Evolutionary conservation across 2,329 filamentous ascomycete genomes (phyloP), one percentile per base, ranked within the genome.

Genomic region (Ambrosiella xylebori): DNA sequence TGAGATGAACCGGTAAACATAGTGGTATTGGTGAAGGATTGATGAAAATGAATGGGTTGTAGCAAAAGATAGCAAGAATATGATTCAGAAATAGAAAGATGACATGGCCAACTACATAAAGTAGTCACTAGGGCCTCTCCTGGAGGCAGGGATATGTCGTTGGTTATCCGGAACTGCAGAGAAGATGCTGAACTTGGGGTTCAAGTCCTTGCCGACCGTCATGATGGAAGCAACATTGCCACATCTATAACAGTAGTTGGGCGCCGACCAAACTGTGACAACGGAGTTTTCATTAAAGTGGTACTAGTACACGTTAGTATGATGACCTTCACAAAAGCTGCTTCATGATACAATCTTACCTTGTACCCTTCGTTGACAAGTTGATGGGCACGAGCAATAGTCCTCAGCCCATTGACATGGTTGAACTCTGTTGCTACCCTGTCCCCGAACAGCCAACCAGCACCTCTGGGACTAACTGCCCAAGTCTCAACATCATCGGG

Each of bases 351-450:
- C 5, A 13, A 45, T 13, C 70, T 62, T 66, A 95, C 87, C 77
- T 98, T 95, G 71, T 95, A 98, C 3, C 93, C 93, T 72, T 98
- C 93, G 66, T 98, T 95, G 65, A 95, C 96, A 1, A 98, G 78
- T 72, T 98, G 93, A 71, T 98, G 93, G n/a, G 93, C 93, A 54
- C 93, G 85, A 36, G 96, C 80, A 66, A 98, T 98, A 66, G 97
- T 86, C 62, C 86, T 93, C 76, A 98, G 86, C 61, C 85, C 88
- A 69, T 98, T 98, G 65, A 98, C 90, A 66, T 96, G 88, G 62
- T 98, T 83, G 70, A 98, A 98, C 69, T 98, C 96, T 64, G 85
- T 93, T 50, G 96, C 93, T 17, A 98, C 93, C 73, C 97, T 94
- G 59, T 93, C 89, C 39, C 93, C 93, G 69, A 98, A 98, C 0